Base-by-base conservation (phyloP, 192 early-diverging fungal species). In the Gaertneriomyces sp. region DNA sequence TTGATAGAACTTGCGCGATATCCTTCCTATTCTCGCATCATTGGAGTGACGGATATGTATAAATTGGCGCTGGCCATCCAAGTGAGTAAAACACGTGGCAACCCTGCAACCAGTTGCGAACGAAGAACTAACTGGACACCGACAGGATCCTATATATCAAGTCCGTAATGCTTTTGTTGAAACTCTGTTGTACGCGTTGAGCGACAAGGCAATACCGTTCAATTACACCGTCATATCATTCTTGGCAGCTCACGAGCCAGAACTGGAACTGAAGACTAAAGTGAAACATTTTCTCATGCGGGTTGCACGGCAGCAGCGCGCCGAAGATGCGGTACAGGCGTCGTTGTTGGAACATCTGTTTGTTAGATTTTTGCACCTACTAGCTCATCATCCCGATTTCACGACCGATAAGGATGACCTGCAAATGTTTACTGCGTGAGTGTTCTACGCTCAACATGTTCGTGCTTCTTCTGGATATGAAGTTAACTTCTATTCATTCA, bases 341-440 rank as follows among this genome's bases (percentile, higher is more conserved):
- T 62, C 76, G 66, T 16, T 73, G 73, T 4, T 88, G 82, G 54
- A 92, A 85, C 58, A 75, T 78, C 63, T 75, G 81, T 20, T 70
- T 88, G 40, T 77, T 74, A 39, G 86, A 4, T 53, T 93, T 33
- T 66, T 95, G 16, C 85, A 93, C 57, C 65, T 93, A 40, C 75
- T 98, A 8, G 88, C 91, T 3, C 85, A 91, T 66, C 92, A 95
- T 63, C 91, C 93, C 1, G 93, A 95, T 73, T 94, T 91, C 83
- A 63, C 63, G 0, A 58, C 50, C 7, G 61, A 79, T 6, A 45
- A 64, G 0, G 62, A 76, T 1, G 82, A 84, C 66, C 71, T 89
- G 1, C 20, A 43, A 11, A 42, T 85, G 43, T 87, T 89, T 64
- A 65, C 82, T 56, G 68, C 38, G 76, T 77, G 69, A 62, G 61